These are phyloP conservation scores for Hirschfeldia incana DNA, from an alignment of 345 rosid species.

Conservation along the genomic window DNA sequence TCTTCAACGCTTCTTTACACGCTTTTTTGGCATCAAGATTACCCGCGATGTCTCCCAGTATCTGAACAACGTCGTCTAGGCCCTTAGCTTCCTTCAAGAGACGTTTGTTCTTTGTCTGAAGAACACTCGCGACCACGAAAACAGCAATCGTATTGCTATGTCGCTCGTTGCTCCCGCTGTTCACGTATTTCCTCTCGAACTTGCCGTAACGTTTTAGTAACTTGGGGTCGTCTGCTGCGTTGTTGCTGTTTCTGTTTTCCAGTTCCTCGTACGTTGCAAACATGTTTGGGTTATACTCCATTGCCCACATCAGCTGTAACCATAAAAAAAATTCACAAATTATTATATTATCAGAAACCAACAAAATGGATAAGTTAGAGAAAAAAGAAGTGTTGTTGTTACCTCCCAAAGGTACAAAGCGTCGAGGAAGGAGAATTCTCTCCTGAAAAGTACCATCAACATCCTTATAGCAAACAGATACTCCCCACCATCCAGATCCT, in stretches of 20 bases:
- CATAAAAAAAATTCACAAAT: conserved; percentile 2
- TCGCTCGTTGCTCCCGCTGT: conserved; percentile 52
- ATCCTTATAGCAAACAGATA: conserved; percentile 92
- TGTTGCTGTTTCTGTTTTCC: conserved; percentile 29
- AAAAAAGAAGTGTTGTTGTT: conserved; percentile 31
- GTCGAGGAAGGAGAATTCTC: conserved; percentile 90
- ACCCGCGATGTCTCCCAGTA: conserved; percentile 70
- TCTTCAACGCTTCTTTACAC: conserved; percentile 75
- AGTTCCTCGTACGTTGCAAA: conserved; percentile 61
- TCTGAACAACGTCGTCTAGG: conserved; percentile 88
- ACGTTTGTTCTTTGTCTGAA: conserved; percentile 79
- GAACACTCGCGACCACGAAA: conserved; percentile 86
- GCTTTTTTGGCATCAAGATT: conserved; percentile 85
- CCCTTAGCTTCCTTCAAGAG: conserved; percentile 88
- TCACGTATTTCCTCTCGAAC: conserved; percentile 64
- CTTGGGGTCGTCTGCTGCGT: conserved; percentile 45
- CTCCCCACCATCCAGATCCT: conserved; percentile 94
- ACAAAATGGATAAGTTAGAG: neutral
- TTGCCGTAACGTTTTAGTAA: conserved; percentile 75
- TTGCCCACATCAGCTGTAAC: conserved; percentile 94
- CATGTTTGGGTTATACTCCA: conserved; percentile 92
- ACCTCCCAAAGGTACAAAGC: conserved; percentile 97
- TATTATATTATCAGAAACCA: neutral
- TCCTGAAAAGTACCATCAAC: conserved; percentile 96
- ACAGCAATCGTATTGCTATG: conserved; percentile 61